Base-by-base conservation (phyloP, 2,329 filamentous ascomycete genomes). In the Ophiosphaerella narmari region DNA sequence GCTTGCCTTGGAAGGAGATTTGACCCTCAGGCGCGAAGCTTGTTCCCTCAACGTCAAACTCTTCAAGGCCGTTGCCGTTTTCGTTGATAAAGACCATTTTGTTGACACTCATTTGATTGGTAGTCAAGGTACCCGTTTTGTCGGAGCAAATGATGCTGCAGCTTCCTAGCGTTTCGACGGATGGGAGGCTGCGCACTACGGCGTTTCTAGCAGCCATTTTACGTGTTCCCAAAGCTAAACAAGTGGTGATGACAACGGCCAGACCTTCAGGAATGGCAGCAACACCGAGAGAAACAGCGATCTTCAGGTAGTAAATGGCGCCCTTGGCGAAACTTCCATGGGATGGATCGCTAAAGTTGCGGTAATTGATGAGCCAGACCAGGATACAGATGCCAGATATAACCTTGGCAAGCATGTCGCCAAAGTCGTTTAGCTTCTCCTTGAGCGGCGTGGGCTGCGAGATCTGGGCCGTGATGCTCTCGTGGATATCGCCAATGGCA, bases 181-280 rank as follows among this genome's bases (percentile, higher is more conserved):
- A 99, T 16, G 94, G 94, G 64, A 99, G 79, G 71, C 91, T 97
- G 74, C 95, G 86, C 50, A 99, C 95, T 33, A 99, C 92, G 7
- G 94, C 94, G 69, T 97, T 97, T 81, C 96, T 97, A 52, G 91
- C 90, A 16, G 94, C 95, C 95, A 99, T 99, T 78, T 96, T 97
- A 59, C 94, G 87, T 4, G 95, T 99, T 63, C 95, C 94, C 29
- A 99, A 83, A 57, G 94, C 94, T 54, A 99, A 80, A 75, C 94
- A 99, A 26, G 94, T 97, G n/a, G 94, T 99, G 63, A 99, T 99
- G 60, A 99, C 95, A 45, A 97, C 94, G 29, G 94, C 94, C 39
- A 99, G 83, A 74, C 95, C 94, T 78, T 99, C 94, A 0, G 94
- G 94, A 68, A 99, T 99, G 60, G 95, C 94, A 39, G 94, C 94